Conservation (phyloP, 2,329 filamentous ascomycete genomes). For the Aureobasidium sp. region DNA sequence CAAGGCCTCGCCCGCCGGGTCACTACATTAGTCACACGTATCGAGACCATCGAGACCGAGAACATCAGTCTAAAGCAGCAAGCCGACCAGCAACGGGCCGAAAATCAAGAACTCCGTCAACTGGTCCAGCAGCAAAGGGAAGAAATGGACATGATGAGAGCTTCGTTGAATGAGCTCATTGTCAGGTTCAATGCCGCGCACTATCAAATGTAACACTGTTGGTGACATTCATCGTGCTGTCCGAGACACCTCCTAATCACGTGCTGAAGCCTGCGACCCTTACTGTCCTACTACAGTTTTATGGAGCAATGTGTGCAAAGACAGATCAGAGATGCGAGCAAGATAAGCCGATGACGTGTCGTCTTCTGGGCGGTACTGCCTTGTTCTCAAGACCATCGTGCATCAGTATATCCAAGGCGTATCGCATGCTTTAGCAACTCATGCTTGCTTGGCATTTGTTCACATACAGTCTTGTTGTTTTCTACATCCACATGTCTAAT, state of each 20-base stretch:
- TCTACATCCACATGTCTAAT: no score
- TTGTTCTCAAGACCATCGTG: neutral
- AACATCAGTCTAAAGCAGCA: neutral
- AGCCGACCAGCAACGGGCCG: neutral
- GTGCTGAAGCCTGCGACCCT: neutral
- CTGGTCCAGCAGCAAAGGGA: constrained; percentile 3
- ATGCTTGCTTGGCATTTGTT: neutral
- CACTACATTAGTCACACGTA: neutral
- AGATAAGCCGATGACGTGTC: neutral
- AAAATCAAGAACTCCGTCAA: neutral
- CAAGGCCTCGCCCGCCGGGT: constrained; percentile 6
- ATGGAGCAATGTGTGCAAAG: neutral
- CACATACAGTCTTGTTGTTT: no score
- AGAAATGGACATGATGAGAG: constrained; percentile 9
- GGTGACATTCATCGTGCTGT: neutral
- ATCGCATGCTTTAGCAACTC: neutral
- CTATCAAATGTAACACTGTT: neutral
- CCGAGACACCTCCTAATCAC: neutral
- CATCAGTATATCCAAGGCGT: neutral
- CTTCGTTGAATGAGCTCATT: neutral
- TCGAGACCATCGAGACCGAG: neutral
- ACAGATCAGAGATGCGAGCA: neutral
- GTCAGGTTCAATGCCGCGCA: constrained; percentile 2
- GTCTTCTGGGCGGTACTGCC: neutral
- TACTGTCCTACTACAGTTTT: neutral